Evolutionary conservation across 2,329 filamentous ascomycete species (phyloP), one percentile per base, ranked within the genome.

Genomic region (Sporothrix curviconia): DNA sequence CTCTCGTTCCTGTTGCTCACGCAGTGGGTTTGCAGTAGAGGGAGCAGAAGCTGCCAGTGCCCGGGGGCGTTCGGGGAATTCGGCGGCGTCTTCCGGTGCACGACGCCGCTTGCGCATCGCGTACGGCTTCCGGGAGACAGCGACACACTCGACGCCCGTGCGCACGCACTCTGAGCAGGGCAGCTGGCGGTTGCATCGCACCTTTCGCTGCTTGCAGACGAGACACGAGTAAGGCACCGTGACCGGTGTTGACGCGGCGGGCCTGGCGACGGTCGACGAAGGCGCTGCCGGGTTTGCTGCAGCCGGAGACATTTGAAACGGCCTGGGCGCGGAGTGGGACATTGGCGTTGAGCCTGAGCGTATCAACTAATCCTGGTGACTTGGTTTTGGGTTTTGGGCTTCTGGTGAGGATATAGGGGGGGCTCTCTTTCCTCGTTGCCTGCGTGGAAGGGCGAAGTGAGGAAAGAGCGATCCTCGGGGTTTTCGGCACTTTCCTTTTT

Each of bases 161-260:
- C 67, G 72, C 14, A 72, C 57, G 59, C 77, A 79, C 25, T 71
- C 72, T 14, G 66, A 60, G 61, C 77, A 80, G 0, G 76, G 77
- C 55, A 71, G 70, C 36, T 68, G 70, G 49, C 74, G 72, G 54
- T 77, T 71, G 64, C 77, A 80, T 55, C 73, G 76, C 24, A 79
- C 68, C 62, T 79, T 80, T 24, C 77, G 73, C 60, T 77, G 76
- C 62, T 81, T 78, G 62, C 79, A 83, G 2, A 73, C 68, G 6
- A 79, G 66, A 60, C 80, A 83, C 0, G 79, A 73, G 40, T 78
- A 73, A 17, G 50, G 37, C 24, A 40, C 36, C 1, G 50, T 5
- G n/a, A 25, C 11, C n/a, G 24, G 24, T 28, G 49, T 24, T 4
- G 22, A 22, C 7, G 22, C 22, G 7, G 34, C 12, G 34, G 32